Percentiles rank a stretch among this genome's conserved stretches.
These are phyloP conservation scores for Xylaria sp. DNA, from an alignment of 2,329 filamentous ascomycete species.

Conservation along the genomic window DNA sequence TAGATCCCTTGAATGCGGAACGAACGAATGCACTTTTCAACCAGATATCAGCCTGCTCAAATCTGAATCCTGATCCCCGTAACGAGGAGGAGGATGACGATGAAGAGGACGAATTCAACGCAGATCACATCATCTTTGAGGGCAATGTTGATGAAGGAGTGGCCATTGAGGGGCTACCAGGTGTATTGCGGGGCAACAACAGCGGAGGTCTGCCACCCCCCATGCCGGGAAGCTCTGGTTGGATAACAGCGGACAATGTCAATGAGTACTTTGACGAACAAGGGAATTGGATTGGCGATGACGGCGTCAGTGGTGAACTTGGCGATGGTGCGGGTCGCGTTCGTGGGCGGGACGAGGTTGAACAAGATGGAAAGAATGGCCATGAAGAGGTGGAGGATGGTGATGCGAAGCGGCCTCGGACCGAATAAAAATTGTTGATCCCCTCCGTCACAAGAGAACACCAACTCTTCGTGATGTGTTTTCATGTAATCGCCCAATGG, in stretches of 20 bases:
- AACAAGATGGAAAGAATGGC: conserved; percentile 58
- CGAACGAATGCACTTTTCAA: conserved; percentile 66
- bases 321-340: conserved; percentile 73
- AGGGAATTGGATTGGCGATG: conserved; percentile 76
- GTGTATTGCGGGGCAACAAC: conserved; percentile 60
- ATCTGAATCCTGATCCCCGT: conserved; percentile 78
- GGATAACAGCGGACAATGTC: conserved; percentile 94
- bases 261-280: conserved; percentile 83
- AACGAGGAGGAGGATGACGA: conserved; percentile 67
- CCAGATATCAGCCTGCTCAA: conserved; percentile 78
- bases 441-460: neutral
- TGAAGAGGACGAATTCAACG: conserved; percentile 53
- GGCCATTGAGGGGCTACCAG: conserved; percentile 64
- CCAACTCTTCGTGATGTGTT: neutral
- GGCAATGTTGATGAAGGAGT: conserved; percentile 59
- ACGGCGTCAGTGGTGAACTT: conserved; percentile 59
- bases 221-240: conserved; percentile 78
- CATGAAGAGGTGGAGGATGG: conserved; percentile 52
- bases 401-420: conserved; percentile 49
- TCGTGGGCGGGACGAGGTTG: conserved; percentile 64
- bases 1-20: conserved; percentile 46
- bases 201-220: conserved; percentile 69
- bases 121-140: conserved; percentile 67
- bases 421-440: conserved; percentile 39
- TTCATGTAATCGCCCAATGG: conserved; percentile 3